Base-by-base conservation (phyloP, 352 stramenopile species). In the Peronospora farinosa region DNA sequence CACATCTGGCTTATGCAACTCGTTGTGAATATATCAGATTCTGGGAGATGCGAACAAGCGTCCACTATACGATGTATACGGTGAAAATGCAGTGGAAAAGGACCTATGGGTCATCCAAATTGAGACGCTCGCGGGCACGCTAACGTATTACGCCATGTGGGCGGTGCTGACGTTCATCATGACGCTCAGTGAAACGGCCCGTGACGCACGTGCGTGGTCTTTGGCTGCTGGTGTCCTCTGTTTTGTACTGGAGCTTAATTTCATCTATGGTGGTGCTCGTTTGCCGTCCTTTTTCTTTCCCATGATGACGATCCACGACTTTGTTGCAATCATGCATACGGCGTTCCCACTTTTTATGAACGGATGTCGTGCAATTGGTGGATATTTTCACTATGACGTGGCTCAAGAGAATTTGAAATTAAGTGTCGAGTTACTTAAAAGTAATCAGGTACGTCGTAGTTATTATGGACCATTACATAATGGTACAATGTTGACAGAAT, bases 341-440 rank as follows among this genome's bases (percentile, higher is more conserved):
- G 74, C 96, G 31, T 98, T 98, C 63, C 92, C 95, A 16, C 84
- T 91, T 0, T 98, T 96, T 63, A 86, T 98, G 77, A 98, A 98
- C 74, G 95, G 95, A 45, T 96, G 92, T 65, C 88, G 95, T 42
- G 94, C 88, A n/a, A 84, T 98, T 58, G 91, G 93, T 25, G 78
- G 74, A 23, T 98, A 92, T 72, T 89, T 97, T 56, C 77, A 86
- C 61, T 70, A 67, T 41, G 75, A 85, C 46, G 51, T 89, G 28
- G 74, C 70, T 4, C 67, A 68, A 11, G 74, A 88, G 42, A 92
- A 92, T 60, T 86, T 88, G 47, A 59, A 63, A 32, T 55, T 92
- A 33, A 72, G 76, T 37, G 52, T 92, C 13, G 81, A 92, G 38
- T 57, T 92, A 37, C 68, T 92, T 36, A 87, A 86, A 57, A 88